phyloP scores from a whole-genome alignment of 176 grass and related monocot species.

The Puya raimondii region DNA sequence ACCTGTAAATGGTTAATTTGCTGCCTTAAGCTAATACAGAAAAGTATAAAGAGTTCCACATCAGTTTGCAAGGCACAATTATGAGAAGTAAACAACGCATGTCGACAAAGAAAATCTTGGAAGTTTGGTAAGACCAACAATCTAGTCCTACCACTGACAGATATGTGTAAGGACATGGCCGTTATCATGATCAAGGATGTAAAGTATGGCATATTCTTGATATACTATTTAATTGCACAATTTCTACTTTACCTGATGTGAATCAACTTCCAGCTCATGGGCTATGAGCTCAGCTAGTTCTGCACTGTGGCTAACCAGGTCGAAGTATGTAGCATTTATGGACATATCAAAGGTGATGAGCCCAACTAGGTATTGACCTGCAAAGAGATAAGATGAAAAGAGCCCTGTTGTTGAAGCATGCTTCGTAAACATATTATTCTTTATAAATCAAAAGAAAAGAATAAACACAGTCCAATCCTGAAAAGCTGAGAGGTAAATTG shows the following conservation, averaged over 20 bases:
- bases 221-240: constrained; percentile 4
- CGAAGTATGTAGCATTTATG: constrained; percentile 74
- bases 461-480: too few relatives aligned
- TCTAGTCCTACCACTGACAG: neutral
- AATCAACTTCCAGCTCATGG: constrained; percentile 75
- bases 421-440: neutral
- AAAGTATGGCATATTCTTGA: constrained; percentile 1
- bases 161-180: neutral
- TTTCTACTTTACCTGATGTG: constrained; percentile 43
- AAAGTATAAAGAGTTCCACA: constrained; percentile 11
- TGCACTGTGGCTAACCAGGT: constrained; percentile 55
- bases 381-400: constrained; percentile 9
- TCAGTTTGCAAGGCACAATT: neutral
- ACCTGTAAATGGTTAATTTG: constrained; percentile 48
- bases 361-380: constrained; percentile 83
- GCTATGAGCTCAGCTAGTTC: constrained; percentile 78
- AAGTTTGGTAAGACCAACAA: neutral
- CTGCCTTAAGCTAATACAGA: constrained; percentile 21
- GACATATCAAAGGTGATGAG: constrained; percentile 85
- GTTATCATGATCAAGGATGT: neutral
- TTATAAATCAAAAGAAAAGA: neutral
- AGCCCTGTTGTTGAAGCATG: neutral
- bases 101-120: neutral
- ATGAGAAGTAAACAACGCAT: neutral
- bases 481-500: too few relatives aligned